Evolutionary conservation across 148 eudicot genomes (phyloP), one percentile per base, ranked within the genome.

Genomic region (Persicaria maculosa): DNA sequence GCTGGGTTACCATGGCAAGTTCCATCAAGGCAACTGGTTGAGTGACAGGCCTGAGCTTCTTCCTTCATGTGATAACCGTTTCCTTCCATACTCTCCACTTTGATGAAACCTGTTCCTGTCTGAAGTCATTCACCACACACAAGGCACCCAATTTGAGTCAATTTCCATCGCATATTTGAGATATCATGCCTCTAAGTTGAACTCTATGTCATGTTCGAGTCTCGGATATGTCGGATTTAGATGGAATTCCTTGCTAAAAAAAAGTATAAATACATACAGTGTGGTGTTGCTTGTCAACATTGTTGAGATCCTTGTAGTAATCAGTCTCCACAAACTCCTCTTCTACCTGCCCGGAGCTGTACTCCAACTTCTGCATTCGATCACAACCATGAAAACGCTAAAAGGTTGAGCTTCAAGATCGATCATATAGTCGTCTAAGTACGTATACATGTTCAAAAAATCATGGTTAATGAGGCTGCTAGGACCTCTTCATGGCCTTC

Each of bases 71-170:
- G 78, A 78, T 68, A 88, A 53, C 59, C 4, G 43, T 15, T 54
- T 4, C 67, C 83, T 44, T 81, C 80, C 43, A 52, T 74, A 67
- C 75, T 74, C 72, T 88, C 97, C 78, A 83, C 68, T 69, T 84
- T 86, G 70, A 94, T 94, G 89, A 94, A 94, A 20, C 98, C 98
- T 57, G 95, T 90, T 74, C 98, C 98, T 48, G 97, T 91, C 98
- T 94, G 82, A 4, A 40, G 1, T 8, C n/a, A 12, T n/a, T 11
- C 43, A 9, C 22, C 12, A 59, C 40, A 31, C 40, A 31, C 40
- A 31, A 31, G 2, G 40, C 40, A 31, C 3, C 40, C 40, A 31
- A 31, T 31, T 31, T 31, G 40, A 31, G 40, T 31, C 40, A 31
- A 31, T 31, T 31, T 31, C 40, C 40, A 31, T 3, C 2, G 40